Evolutionary conservation across 106 monocot genomes (phyloP), one percentile per base, ranked within the genome.

Genomic region (Allium cepa): DNA sequence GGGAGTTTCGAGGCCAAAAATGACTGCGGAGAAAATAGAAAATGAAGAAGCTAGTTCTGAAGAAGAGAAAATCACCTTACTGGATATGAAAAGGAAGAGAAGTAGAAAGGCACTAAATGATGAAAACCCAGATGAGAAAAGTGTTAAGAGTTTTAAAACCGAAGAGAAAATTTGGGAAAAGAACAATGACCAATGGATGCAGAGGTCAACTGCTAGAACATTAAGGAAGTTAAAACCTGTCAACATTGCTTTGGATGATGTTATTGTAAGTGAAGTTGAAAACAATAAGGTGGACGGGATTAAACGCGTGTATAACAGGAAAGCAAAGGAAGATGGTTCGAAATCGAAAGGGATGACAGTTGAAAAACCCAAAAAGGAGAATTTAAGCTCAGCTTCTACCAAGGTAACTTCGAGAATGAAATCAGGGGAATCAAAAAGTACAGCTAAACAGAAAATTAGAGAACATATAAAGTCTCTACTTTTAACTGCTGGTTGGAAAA

Each of bases 401-500:
- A 13, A 27, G 52, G 22, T 10, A 66, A 67, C 64, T 64, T 17
- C n/a, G 6, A 64, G 36, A 49, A 45, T 64, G 49, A 64, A 64
- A 18, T 17, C 47, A 0, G 64, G 8, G 64, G 47, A 49, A 48
- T 49, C 47, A 48, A 48, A n/a, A 48, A 64, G 36, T 1, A 9
- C 17, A 36, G 17, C 10, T 9, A 68, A 68, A 68, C 68, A 56
- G 45, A 53, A 12, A 68, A 12, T 75, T 46, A 11, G 75, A 46
- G 75, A 75, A 4, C 68, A 62, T 27, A 75, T 75, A 50, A 68
- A 69, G 61, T 50, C 17, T 6, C 67, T 75, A 50, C 68, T 75
- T 55, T 47, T 75, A 8, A 68, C 52, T 53, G 68, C 75, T 68
- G 75, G 75, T 62, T 75, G 75, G 75, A 75, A 17, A 15, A 61